phyloP scores from a whole-genome alignment of 2,329 filamentous ascomycete species.

The Aspergillus sp. region DNA sequence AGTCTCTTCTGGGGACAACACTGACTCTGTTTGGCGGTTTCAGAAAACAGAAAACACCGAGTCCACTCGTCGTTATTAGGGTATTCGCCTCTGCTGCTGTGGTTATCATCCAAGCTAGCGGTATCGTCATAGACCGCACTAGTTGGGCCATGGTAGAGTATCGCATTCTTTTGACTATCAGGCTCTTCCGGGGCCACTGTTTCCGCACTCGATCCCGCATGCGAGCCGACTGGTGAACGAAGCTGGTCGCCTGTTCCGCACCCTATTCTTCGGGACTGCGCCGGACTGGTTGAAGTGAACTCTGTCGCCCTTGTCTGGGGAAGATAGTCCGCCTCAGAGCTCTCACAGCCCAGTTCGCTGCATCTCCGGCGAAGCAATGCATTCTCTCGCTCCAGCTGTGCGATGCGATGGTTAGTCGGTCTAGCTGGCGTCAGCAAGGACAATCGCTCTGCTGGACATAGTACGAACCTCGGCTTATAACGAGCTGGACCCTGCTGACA shows the following conservation, averaged over 20 bases:
- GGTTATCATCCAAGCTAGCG: neutral
- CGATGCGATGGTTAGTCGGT: too few relatives aligned
- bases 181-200: slow-evolving; percentile 15
- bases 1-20: slow-evolving; percentile 49
- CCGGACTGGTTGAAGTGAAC: too few relatives aligned
- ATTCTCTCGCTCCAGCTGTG: too few relatives aligned
- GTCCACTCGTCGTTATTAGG: slow-evolving; percentile 6
- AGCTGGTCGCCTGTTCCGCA: too few relatives aligned
- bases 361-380: too few relatives aligned
- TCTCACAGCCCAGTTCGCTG: too few relatives aligned
- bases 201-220: slow-evolving; percentile 18
- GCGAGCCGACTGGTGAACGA: too few relatives aligned
- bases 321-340: too few relatives aligned
- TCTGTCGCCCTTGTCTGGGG: too few relatives aligned
- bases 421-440: neutral
- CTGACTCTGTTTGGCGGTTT: slow-evolving; percentile 26
- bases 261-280: too few relatives aligned
- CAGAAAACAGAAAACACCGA: too few relatives aligned
- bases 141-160: neutral
- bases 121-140: slow-evolving; percentile 6
- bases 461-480: slow-evolving; percentile 22
- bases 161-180: too few relatives aligned
- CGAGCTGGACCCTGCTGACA: slow-evolving; percentile 42
- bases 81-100: neutral
- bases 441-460: neutral